These are phyloP conservation scores for Penicillium oxalicum DNA, from an alignment of 2,329 filamentous ascomycete genomes.

Conservation along the genomic window DNA sequence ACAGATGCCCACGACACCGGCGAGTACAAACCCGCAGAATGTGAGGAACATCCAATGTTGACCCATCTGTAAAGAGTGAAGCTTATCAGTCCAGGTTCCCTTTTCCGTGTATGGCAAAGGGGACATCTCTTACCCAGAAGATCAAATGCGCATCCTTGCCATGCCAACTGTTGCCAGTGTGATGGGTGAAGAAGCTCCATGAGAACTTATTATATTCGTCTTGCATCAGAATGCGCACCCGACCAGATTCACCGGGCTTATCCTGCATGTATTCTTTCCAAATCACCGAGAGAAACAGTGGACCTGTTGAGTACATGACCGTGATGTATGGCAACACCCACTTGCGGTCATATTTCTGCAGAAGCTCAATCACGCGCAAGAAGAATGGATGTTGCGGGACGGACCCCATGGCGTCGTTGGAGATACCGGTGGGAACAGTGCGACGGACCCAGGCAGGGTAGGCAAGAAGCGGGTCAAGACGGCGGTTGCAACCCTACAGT, in stretches of 20 bases:
- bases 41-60: conserved; percentile 53
- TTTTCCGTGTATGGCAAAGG: not conserved
- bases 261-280: conserved; percentile 65
- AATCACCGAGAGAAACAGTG: conserved; percentile 67
- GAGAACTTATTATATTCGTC: conserved; percentile 62
- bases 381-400: conserved; percentile 70
- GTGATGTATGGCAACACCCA: conserved; percentile 70
- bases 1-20: conserved; percentile 42
- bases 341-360: conserved; percentile 62
- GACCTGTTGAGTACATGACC: conserved; percentile 73
- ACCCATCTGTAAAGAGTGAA: conserved; percentile 40
- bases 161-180: conserved; percentile 62
- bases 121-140: conserved; percentile 49
- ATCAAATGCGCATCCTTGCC: conserved; percentile 58
- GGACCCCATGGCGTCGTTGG: conserved; percentile 73
- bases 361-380: conserved; percentile 59
- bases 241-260: conserved; percentile 39
- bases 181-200: conserved; percentile 68
- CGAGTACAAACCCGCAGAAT: conserved; percentile 46
- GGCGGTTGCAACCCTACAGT: conserved; percentile 58
- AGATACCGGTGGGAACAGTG: conserved; percentile 70
- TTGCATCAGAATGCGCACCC: conserved; percentile 62
- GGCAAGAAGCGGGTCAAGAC: conserved; percentile 60
- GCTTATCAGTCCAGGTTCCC: conserved; percentile 1
- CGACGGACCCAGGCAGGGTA: conserved; percentile 66